A percentile compares a stretch with the other conserved stretches of the same genome.
Conservation (phyloP, 352 stramenopile genomes). For the Globisporangium parvum region DNA sequence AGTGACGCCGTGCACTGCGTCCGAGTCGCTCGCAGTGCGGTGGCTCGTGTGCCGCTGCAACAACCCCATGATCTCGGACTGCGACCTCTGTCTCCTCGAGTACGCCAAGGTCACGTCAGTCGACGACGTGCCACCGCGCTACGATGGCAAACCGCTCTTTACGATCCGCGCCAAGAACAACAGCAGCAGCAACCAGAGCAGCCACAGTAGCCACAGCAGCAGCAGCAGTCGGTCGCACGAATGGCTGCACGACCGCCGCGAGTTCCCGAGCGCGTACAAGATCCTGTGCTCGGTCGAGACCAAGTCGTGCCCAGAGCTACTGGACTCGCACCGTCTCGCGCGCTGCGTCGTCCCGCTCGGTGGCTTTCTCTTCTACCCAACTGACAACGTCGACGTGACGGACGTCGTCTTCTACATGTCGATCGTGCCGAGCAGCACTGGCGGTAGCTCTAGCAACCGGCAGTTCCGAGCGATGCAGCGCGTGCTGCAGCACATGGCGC, state of each 20-base stretch:
- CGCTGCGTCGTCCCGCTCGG: constrained; percentile 53
- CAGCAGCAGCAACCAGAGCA: constrained; percentile 17
- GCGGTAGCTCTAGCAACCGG: constrained; percentile 32
- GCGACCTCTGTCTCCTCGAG: constrained; percentile 67
- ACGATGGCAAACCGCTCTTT: constrained; percentile 12
- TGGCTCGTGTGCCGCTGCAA: constrained; percentile 65
- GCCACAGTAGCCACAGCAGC: neutral
- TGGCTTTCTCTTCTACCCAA: constrained; percentile 67
- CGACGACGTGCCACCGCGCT: constrained; percentile 29
- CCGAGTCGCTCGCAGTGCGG: constrained; percentile 53
- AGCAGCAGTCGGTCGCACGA: constrained; percentile 2
- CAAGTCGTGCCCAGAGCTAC: constrained; percentile 57
- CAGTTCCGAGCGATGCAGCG: constrained; percentile 59
- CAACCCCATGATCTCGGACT: constrained; percentile 60
- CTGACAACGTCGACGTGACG: constrained; percentile 44
- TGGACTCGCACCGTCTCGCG: constrained; percentile 52
- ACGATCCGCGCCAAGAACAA: constrained; percentile 26
- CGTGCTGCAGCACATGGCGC: constrained; percentile 52
- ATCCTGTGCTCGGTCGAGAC: constrained; percentile 64
- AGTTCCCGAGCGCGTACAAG: constrained; percentile 55
- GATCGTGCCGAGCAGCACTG: constrained; percentile 19
- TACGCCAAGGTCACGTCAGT: constrained; percentile 57
- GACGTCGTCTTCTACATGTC: constrained; percentile 80
- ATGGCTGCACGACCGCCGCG: constrained; percentile 18
- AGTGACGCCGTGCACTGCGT: neutral